Base-by-base conservation (phyloP, 192 early-diverging fungal species). In the Coemansia aciculifera region DNA sequence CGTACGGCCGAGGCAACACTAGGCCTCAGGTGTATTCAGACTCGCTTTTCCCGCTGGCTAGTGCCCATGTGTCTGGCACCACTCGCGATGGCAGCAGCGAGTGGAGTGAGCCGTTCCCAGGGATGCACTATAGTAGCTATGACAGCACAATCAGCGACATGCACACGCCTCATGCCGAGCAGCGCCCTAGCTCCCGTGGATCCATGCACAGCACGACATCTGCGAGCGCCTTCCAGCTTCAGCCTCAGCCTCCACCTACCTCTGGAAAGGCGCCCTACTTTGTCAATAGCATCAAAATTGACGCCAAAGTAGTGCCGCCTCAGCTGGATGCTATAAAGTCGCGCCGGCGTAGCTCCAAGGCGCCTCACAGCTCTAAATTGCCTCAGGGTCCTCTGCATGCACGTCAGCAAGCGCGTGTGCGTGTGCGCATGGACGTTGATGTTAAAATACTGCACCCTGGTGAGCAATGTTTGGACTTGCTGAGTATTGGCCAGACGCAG, bases 391-490 rank as follows among this genome's bases (percentile, higher is more conserved):
- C 51, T 13, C 27, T 29, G 51, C 51, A 54, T 54, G 51, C 8
- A 60, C 42, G 59, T 32, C 67, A 61, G 43, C 36, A 62, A 15
- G 59, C 62, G 12, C 68, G 68, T 7, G 62, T 70, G 49, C 60
- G 68, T 6, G 68, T 63, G 40, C 68, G 68, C 39, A 63, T 70
- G 68, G 68, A 70, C 31, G 68, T 63, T 4, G 43, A 38, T 24
- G 61, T 63, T 38, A 40, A 63, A 21, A 62, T 70, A 17, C 36
- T 70, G 48, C 68, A 70, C 38, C 36, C 40, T 13, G 68, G 68
- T 52, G 68, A 70, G 51, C 68, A 70, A 52, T 19, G 49, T 27
- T 40, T 70, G 21, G 68, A 70, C 24, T 31, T 70, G 68, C 68
- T 70, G 17, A 29, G 40, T 6, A 62, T 70, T 21, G 68, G 44